Evolutionary conservation across 169 alveolate genomes (phyloP).

Genomic region (Plasmodium chabaudi): DNA sequence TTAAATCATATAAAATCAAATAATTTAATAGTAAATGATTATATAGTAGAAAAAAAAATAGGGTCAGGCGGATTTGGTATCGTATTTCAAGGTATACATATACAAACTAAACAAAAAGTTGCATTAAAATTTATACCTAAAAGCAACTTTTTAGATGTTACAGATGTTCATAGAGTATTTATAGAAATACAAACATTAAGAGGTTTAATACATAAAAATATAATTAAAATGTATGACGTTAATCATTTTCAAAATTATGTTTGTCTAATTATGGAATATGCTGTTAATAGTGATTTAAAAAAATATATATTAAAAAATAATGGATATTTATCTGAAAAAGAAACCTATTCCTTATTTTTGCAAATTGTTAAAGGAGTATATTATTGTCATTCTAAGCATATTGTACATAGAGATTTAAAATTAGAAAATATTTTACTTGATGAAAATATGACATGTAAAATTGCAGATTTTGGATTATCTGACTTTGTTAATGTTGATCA

Average conservation of each 20-base stretch:
- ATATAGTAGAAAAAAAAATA: conserved; percentile 53
- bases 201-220: conserved; percentile 78
- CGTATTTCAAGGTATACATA: conserved; percentile 81
- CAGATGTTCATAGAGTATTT: conserved; percentile 80
- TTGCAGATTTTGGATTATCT: conserved; percentile 76
- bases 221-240: conserved; percentile 80
- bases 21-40: conserved; percentile 68
- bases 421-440: conserved; percentile 82
- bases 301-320: conserved; percentile 79
- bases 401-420: conserved; percentile 86
- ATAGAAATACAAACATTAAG: conserved; percentile 81
- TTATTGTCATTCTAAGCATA: conserved; percentile 86
- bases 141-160: conserved; percentile 77
- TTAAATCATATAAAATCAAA: conserved; percentile 25
- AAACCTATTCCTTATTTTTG: conserved; percentile 79
- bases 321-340: conserved; percentile 79
- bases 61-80: conserved; percentile 77
- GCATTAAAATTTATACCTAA: conserved; percentile 85
- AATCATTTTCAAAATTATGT: conserved; percentile 83
- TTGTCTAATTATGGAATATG: conserved; percentile 80
- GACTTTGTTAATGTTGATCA: conserved; percentile 80
- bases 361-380: conserved; percentile 87
- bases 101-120: conserved; percentile 80
- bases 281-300: conserved; percentile 81
- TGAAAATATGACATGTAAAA: conserved; percentile 70